Evolutionary conservation across 768 basidiomycete genomes (phyloP).

Genomic region (Porpolomopsis calyptriformis): DNA sequence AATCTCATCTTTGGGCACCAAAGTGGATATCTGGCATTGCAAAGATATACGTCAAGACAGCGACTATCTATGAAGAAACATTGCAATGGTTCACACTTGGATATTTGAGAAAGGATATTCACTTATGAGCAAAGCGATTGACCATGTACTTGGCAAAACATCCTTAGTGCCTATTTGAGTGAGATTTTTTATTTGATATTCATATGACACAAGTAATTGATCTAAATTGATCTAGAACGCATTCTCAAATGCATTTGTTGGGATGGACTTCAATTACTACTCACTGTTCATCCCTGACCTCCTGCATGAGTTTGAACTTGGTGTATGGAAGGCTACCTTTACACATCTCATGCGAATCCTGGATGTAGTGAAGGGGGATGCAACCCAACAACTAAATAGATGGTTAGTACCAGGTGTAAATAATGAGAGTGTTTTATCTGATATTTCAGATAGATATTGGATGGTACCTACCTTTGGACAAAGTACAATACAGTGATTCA

Average conservation of each 20-base stretch:
- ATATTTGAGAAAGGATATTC: background rate
- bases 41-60: background rate
- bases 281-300: background rate
- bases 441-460: conserved; percentile 5
- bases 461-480: conserved; percentile 10
- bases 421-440: background rate
- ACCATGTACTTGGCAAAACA: background rate
- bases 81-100: background rate
- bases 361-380: conserved; percentile 3
- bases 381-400: background rate
- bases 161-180: background rate
- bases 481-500: conserved; percentile 17
- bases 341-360: conserved; percentile 24
- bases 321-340: conserved; percentile 26
- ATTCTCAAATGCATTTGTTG: background rate
- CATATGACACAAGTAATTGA: background rate
- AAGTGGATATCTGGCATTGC: background rate
- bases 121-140: background rate
- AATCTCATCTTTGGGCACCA: background rate
- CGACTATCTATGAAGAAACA: background rate
- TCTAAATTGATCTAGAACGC: background rate
- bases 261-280: background rate
- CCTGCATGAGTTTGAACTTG: conserved; percentile 4
- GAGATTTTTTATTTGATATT: background rate
- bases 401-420: background rate